These are phyloP conservation scores for Tephrocybe rancida DNA, from an alignment of 768 basidiomycete species.

Conservation along the genomic window DNA sequence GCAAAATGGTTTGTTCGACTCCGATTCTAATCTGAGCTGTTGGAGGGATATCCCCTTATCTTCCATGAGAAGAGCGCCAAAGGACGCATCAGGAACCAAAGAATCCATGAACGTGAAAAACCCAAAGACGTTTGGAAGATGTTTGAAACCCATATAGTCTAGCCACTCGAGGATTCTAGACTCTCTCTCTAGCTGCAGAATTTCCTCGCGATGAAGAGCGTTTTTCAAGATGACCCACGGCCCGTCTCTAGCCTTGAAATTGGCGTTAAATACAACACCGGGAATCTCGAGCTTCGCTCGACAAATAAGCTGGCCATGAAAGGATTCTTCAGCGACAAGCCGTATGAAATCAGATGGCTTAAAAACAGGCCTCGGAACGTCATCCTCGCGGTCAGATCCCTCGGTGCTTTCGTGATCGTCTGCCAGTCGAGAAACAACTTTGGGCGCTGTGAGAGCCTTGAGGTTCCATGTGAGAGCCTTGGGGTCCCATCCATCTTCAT, in stretches of 20 bases:
- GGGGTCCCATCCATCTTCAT: too few species aligned
- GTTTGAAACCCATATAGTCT: background rate
- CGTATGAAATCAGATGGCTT: background rate
- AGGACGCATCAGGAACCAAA: background rate
- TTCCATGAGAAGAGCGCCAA: background rate
- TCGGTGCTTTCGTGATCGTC: too few species aligned
- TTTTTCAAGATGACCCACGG: background rate
- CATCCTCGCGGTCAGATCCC: background rate
- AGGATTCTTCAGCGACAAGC: background rate
- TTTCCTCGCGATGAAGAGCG: background rate
- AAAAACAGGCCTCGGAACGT: background rate
- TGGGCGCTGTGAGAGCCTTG: too few species aligned
- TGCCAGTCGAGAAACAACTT: too few species aligned
- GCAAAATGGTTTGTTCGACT: too few species aligned
- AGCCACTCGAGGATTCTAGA: background rate
- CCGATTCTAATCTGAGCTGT: too few species aligned
- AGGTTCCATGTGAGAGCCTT: too few species aligned
- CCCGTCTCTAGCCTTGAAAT: background rate
- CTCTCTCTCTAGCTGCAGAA: background rate
- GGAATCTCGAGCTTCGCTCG: background rate
- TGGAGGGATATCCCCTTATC: background rate
- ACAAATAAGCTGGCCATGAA: background rate
- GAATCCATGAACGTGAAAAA: slow-evolving; percentile 1
- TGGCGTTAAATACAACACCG: background rate
- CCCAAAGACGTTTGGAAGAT: background rate